Base-by-base conservation (phyloP, 345 rosid species). In the Aquilaria yunnanensis region DNA sequence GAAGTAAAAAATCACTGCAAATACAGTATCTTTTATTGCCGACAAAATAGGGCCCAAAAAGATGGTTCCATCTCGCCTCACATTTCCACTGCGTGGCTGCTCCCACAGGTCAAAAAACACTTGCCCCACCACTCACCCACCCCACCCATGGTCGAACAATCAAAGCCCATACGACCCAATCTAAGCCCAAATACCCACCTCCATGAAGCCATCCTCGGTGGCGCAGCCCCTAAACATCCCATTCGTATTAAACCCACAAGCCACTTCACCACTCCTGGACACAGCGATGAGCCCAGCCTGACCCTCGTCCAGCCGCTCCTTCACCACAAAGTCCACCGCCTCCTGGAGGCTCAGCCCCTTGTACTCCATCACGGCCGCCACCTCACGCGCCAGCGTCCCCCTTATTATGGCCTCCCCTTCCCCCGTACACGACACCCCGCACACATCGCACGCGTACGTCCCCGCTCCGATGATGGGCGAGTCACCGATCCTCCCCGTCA, bases 401-500 rank as follows among this genome's bases (percentile, higher is more conserved):
- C 98, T 79, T 16, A 93, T 86, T 67, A 93, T 93, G 1, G 97
- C 98, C 80, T 93, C 98, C 10, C 98, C 98, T 75, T 93, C 98
- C 6, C 98, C 98, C 0, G 98, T 93, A 70, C 98, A 93, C 2
- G 98, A 93, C 5, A 93, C 88, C 0, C 89, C 98, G 14, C 94
- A 88, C 0, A 87, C 69, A 32, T 85, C 72, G 31, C 89, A 74
- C 5, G 98, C 98, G 51, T 93, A 93, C 32, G 98, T 93, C 50
- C 98, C 98, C 0, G 97, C 71, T 8, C 98, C 98, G n/a, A 93
- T 93, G 11, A 93, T 71, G 33, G 98, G 97, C 6, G 98, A 90
- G 87, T 93, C 98, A 32, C 98, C 98, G 0, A 90, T 93, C 51
- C 98, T 83, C 9, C 98, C 98, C 30, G 67, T 60, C 87, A 76